Evolutionary conservation across 225 moss, liverwort and hornwort genomes (phyloP), one percentile per base, ranked within the genome.

Genomic region (Takakia lepidozioides): DNA sequence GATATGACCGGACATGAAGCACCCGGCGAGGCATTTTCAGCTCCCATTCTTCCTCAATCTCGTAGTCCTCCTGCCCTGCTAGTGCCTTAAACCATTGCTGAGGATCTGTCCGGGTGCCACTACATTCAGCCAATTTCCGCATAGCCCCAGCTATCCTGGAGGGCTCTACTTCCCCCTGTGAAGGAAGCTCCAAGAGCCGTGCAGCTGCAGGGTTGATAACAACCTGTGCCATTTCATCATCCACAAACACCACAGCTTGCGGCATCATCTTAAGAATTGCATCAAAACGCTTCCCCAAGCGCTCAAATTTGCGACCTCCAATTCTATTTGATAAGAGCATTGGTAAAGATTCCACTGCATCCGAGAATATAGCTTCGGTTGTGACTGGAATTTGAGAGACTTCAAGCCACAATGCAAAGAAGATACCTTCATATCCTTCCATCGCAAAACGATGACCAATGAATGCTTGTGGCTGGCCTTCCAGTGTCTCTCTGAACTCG

Each of bases 171-270:
- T 89, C 93, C n/a, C 89, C 93, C 50, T 86, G 82, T 22, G 11
- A 60, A 11, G 81, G 82, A 18, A 95, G 71, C 15, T 80, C 80
- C 64, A 95, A 54, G 27, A 95, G 75, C 3, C 8, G 39, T 19
- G 93, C 93, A 2, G 89, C 86, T 23, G 89, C 93, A 37, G 77
- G 82, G 18, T 95, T 95, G 23, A 89, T 68, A 26, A 84, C 56
- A 17, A 89, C 89, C 56, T 89, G 86, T 15, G 83, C 79, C 10
- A 60, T 61, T 62, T 86, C 70, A 56, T 89, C 89, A 37, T 95
- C 93, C 19, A 95, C 86, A 56, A 95, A 95, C 15, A 95, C 76
- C 25, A 95, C 89, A n/a, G 89, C 79, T 49, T 95, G 86, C 16
- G 93, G 89, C 73, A 86, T 89, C 75, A 80, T 83, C 60, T 81